These are phyloP conservation scores for Myxozyma sirexii DNA, from an alignment of 805 yeast genomes.

Conservation along the genomic window DNA sequence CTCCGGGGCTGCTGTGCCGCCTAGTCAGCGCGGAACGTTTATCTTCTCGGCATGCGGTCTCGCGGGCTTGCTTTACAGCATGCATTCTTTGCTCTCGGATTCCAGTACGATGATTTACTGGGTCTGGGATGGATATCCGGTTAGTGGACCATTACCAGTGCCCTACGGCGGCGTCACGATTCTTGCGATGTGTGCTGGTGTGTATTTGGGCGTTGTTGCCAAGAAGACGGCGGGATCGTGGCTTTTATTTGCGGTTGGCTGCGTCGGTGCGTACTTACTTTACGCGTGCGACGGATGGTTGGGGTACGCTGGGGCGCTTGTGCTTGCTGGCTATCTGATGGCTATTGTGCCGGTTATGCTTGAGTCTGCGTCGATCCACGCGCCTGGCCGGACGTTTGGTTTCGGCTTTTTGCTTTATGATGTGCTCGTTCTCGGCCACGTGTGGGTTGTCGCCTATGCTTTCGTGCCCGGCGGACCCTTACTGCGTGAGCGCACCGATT, in stretches of 20 bases:
- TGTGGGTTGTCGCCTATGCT: constrained; percentile 98
- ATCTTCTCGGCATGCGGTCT: constrained; percentile 65
- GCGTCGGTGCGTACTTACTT: constrained; percentile 54
- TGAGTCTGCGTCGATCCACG: constrained; percentile 56
- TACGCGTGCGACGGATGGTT: constrained; percentile 64
- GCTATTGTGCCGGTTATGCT: constrained; percentile 27
- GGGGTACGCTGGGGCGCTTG: constrained; percentile 74
- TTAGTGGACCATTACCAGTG: constrained; percentile 83
- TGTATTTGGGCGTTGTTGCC: constrained; percentile 48
- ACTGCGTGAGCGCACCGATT: constrained; percentile 84
- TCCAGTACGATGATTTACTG: constrained; percentile 85
- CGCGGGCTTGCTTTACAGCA: constrained; percentile 72
- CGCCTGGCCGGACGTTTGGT: constrained; percentile 54
- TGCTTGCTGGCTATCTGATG: constrained; percentile 58
- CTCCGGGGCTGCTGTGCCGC: constrained; percentile 18
- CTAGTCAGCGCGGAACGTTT: constrained; percentile 30
- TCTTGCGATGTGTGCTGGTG: constrained; percentile 60
- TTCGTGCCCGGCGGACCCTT: constrained; percentile 94
- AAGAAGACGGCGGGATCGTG: constrained; percentile 25
- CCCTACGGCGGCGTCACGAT: constrained; percentile 75
- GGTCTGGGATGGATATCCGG: constrained; percentile 96
- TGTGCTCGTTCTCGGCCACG: constrained; percentile 72
- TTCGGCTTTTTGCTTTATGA: constrained; percentile 51
- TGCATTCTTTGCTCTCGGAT: constrained; percentile 77
- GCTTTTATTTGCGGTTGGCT: constrained; percentile 49